Evolutionary conservation across 345 rosid genomes (phyloP).

Genomic region (Salix viminalis): DNA sequence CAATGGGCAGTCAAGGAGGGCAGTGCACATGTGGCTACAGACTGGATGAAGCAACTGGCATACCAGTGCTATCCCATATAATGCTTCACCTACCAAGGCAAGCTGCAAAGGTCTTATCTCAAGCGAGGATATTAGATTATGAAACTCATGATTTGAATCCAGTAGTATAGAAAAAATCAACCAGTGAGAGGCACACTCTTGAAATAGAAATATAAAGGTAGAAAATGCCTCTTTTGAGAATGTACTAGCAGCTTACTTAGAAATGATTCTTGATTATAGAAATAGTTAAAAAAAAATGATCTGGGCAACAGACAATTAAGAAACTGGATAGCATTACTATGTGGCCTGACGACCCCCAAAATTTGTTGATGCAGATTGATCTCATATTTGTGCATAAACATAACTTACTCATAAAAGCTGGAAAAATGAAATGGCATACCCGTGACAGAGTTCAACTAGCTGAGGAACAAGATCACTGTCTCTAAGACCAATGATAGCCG

Average conservation of each 20-base stretch:
- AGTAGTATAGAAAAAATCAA: not conserved
- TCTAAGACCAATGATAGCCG: constrained; percentile 68
- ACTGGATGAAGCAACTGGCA: constrained; percentile 17
- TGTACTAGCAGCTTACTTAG: not conserved
- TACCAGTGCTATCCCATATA: constrained; percentile 12
- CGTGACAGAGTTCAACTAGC: constrained; percentile 85
- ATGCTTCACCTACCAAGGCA: constrained; percentile 37
- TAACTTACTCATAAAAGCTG: not conserved
- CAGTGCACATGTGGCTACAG: constrained; percentile 22
- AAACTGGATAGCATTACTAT: not conserved
- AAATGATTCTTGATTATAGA: not conserved
- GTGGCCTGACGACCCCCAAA: not conserved
- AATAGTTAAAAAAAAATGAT: not conserved
- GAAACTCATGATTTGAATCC: constrained; percentile 3
- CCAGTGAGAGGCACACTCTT: not conserved
- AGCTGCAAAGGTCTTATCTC: not conserved
- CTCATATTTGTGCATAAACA: not conserved
- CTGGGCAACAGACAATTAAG: not conserved
- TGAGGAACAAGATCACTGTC: constrained; percentile 91
- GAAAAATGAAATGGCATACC: constrained; percentile 36
- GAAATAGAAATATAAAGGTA: not conserved
- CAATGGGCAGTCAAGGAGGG: constrained; percentile 21
- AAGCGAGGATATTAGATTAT: not conserved
- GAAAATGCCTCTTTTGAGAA: not conserved
- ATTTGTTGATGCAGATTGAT: not conserved